Evolutionary conservation across 2,329 filamentous ascomycete species (phyloP), one percentile per base, ranked within the genome.

Genomic region (Albophoma yamanashiensis): DNA sequence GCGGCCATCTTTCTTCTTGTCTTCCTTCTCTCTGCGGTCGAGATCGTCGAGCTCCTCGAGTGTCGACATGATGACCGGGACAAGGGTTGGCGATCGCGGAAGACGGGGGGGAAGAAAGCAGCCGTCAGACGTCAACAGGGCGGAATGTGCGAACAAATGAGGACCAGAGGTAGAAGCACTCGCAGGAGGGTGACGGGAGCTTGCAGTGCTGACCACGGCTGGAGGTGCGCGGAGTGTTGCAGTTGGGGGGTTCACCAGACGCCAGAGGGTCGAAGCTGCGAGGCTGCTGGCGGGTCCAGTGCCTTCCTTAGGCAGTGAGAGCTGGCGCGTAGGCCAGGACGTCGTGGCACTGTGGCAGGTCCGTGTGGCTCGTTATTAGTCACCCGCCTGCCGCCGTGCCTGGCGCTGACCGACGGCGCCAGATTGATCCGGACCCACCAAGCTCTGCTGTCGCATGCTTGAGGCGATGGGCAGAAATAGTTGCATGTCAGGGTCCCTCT

Each of bases 11-110:
- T 68, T 72, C 66, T 74, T 75, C 68, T 85, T 87, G 73, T 92
- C 86, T 69, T 91, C 87, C 80, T 86, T 88, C 74, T 86, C 84
- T 75, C 88, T 85, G 76, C 87, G 88, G 80, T 94, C 89, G 74
- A 95, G 82, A 75, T 92, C 89, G 73, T 95, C 91, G 72, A 95
- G 88, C 79, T 95, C 91, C 79, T 96, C 91, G 70, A 95, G 86
- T 67, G 90, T 94, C 68, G 91, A 92, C 91, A 95, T 95, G 73
- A 64, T 80, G 58, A 38, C 47, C 50, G 20, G 20, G 17, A 22
- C 50, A 31, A 20, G 31, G 31, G 50, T n/a, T 36, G 31, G 31
- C 20, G 50, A 34, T 14, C 50, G 25, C 27, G 3, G 50, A 31
- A 17, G 31, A 53, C 12, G 17, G 38, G 43, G 45, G 20, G 43